Conservation (phyloP, 805 yeast species). For the Suhomyces xylopsoci region DNA sequence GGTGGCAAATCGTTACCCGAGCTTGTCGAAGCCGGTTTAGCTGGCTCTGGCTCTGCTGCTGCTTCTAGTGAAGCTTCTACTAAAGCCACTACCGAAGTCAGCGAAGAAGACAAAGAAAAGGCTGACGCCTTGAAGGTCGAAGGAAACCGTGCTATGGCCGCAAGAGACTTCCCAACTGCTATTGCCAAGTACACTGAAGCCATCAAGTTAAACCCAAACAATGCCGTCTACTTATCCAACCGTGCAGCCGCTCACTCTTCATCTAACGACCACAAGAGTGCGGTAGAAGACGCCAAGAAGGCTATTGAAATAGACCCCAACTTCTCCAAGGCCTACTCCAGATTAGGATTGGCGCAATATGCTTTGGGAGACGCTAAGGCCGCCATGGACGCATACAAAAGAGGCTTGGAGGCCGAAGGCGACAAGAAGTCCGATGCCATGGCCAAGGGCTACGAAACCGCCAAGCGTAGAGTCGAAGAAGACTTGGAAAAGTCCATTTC, state of each 20-base stretch:
- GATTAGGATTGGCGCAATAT: slow-evolving; percentile 90
- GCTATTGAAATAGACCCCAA: slow-evolving; percentile 77
- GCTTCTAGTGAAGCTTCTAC: slow-evolving; percentile 17
- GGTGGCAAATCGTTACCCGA: slow-evolving; percentile 48
- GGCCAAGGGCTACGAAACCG: slow-evolving; percentile 91
- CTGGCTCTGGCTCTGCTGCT: slow-evolving; percentile 13
- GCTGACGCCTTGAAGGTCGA: slow-evolving; percentile 85
- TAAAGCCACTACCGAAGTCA: slow-evolving; percentile 31
- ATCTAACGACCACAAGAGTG: slow-evolving; percentile 65
- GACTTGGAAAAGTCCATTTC: slow-evolving; percentile 49
- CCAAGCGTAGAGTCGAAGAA: slow-evolving; percentile 81
- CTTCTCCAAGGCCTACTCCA: slow-evolving; percentile 90
- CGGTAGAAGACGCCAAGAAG: slow-evolving; percentile 76
- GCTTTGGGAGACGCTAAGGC: slow-evolving; percentile 93
- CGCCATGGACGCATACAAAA: slow-evolving; percentile 84
- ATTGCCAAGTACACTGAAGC: slow-evolving; percentile 79
- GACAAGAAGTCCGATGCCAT: slow-evolving; percentile 80
- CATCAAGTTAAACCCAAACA: slow-evolving; percentile 60
- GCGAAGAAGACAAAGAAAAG: slow-evolving; percentile 54
- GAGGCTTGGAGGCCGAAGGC: slow-evolving; percentile 86
- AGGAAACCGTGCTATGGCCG: slow-evolving; percentile 89
- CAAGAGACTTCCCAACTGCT: slow-evolving; percentile 67
- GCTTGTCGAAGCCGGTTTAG: slow-evolving; percentile 29
- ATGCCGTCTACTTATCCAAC: slow-evolving; percentile 85
- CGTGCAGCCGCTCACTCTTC: slow-evolving; percentile 97